These are phyloP conservation scores for Entophlyctis luteolus DNA, from an alignment of 192 early-diverging fungal species.

Conservation along the genomic window DNA sequence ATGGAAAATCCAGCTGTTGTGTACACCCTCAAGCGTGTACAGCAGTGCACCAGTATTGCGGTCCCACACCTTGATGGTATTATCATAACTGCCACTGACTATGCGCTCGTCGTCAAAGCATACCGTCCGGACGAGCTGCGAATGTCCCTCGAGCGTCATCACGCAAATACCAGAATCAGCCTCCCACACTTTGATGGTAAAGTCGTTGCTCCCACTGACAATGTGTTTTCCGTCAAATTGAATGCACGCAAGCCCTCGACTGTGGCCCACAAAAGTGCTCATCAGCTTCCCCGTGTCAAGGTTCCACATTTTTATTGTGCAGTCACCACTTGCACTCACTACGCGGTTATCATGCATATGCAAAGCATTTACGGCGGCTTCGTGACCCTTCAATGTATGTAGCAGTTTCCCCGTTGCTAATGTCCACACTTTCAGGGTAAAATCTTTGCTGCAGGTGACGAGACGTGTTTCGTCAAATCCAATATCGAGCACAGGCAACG, in stretches of 20 bases:
- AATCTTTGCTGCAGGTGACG: conserved; percentile 92
- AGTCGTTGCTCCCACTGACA: conserved; percentile 47
- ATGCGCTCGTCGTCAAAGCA: conserved; percentile 77
- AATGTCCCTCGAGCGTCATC: conserved; percentile 60
- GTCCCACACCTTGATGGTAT: conserved; percentile 94
- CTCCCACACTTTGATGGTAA: conserved; percentile 48
- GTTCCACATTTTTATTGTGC: conserved; percentile 75
- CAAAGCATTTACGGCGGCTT: conserved; percentile 92
- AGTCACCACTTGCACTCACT: conserved; percentile 67
- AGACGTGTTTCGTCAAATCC: conserved; percentile 71
- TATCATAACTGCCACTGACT: conserved; percentile 90
- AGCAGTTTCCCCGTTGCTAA: conserved; percentile 52
- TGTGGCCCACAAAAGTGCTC: conserved; percentile 36
- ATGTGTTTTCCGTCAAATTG: conserved; percentile 37
- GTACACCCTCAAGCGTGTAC: conserved; percentile 54
- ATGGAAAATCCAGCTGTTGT: conserved; percentile 95
- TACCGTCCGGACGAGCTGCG: conserved; percentile 86
- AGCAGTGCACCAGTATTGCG: conserved; percentile 71
- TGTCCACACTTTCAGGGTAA: conserved; percentile 85
- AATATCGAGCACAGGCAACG: conserved; percentile 78
- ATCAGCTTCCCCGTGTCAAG: conserved; percentile 30
- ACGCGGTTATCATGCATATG: conserved; percentile 67
- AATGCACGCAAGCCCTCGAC: conserved; percentile 43
- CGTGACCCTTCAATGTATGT: conserved; percentile 72
- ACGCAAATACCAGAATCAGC: conserved; percentile 35